These are phyloP conservation scores for Cyberlindnera maclurae DNA, from an alignment of 805 yeast genomes.

Conservation along the genomic window DNA sequence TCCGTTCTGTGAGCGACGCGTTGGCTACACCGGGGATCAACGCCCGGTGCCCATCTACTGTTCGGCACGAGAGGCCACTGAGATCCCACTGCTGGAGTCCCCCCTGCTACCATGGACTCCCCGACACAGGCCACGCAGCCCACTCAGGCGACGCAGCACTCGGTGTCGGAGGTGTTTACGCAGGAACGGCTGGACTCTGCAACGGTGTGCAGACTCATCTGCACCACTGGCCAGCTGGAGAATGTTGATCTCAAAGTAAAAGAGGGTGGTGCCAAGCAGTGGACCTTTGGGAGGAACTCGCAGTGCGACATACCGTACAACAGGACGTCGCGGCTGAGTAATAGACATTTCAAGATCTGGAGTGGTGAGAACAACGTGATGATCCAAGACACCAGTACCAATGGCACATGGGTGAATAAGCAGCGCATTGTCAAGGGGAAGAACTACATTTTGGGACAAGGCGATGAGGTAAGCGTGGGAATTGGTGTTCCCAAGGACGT, in stretches of 20 bases:
- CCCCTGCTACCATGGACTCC: conserved; percentile 21
- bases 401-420: conserved; percentile 86
- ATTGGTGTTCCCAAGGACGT: conserved; percentile 73
- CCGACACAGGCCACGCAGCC: conserved; percentile 36
- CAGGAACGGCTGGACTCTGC: conserved; percentile 32
- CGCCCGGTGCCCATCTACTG: too few species aligned
- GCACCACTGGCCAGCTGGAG: conserved; percentile 50
- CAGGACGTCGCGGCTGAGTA: conserved; percentile 61
- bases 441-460: conserved; percentile 78
- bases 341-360: conserved; percentile 68
- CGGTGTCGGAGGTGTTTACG: conserved; percentile 25
- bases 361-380: conserved; percentile 46
- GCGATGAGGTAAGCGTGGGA: conserved; percentile 91
- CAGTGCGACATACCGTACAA: conserved; percentile 57
- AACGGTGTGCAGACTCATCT: conserved; percentile 49
- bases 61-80: too few species aligned
- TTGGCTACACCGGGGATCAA: too few species aligned
- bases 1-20: too few species aligned
- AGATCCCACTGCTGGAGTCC: too few species aligned
- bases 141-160: conserved; percentile 31
- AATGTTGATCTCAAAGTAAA: conserved; percentile 37
- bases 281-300: conserved; percentile 72
- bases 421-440: conserved; percentile 65
- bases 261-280: conserved; percentile 31
- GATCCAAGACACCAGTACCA: conserved; percentile 67